Base-by-base conservation (phyloP, 352 stramenopile species). In the Aphanomyces euteiches region DNA sequence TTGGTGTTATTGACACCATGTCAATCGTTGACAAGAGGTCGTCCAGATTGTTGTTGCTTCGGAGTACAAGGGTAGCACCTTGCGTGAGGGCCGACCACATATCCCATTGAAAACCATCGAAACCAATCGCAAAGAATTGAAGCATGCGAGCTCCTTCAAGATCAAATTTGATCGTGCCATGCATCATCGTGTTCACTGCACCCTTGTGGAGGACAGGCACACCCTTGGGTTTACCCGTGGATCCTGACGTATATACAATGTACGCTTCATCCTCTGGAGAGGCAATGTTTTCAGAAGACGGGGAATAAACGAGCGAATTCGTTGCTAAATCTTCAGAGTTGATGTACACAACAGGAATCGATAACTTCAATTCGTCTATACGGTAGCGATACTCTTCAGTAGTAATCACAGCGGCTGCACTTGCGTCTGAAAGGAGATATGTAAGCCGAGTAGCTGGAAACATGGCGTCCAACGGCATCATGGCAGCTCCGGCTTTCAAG, bases 1-100 rank as follows among this genome's bases (percentile, higher is more conserved):
- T 61, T 17, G 34, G 19, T 7, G 54, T 61, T 28, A 7, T 21
- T 13, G 8, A 40, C 6, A 37, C 15, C 0, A 41, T 39, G 41
- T 61, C 54, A n/a, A 61, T 39, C 21, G 28, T 28, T 2, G 54
- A 40, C 7, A 37, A n/a, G 5, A 50, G 43, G 10, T 12, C 43
- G 1, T 50, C 43, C 43, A 79, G 76, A 41, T 90, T 85, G 48
- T 94, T 94, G 38, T 84, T 73, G 53, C 88, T 77, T 7, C 80
- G 81, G 10, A 69, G 74, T 2, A 82, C 84, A 34, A 92, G 90
- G 1, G 80, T 79, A 4, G 87, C 74, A 8, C 78, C 83, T 2
- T 12, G 17, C 10, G 43, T n/a, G 10, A 50, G 43, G 10, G 43
- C 43, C 43, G 1, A n/a, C 43, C 43, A 50, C 43, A 50, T 50